Evolutionary conservation across 345 rosid genomes (phyloP), one percentile per base, ranked within the genome.

Genomic region (Salix koriyanagi): DNA sequence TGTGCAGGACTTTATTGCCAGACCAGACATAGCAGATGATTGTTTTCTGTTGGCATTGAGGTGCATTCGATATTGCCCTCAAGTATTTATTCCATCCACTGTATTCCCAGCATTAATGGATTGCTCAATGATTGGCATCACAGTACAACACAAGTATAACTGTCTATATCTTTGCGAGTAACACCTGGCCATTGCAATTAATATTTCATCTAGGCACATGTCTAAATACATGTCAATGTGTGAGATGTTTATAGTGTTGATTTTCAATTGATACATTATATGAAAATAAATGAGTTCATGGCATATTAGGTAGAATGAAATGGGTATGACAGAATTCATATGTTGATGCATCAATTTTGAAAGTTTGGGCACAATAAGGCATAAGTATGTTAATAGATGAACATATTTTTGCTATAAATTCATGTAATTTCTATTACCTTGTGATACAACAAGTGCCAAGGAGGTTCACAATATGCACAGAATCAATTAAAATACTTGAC

Each of bases 31-130:
- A n/a, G n/a, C n/a, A 73, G 99, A 94, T 86, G 99, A 94, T 86
- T 96, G 99, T 80, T 96, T 93, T 82, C 78, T 96, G 74, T 84
- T 96, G 83, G 99, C 99, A 64, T 96, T 97, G 28, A 89, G 99
- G 75, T 96, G 99, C 85, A 91, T 96, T 78, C 98, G 97, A 50
- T 96, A 96, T 83, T 96, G 98, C 75, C 97, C 97, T 61, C 97
- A 89, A 78, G 61, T 93, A 69, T 93, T 96, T 75, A 85, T 96
- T 76, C 94, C 95, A 44, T 91, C 99, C 73, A 82, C 90, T 36
- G 84, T 89, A 79, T 96, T 96, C 84, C 89, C 92, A 56, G 75
- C 88, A n/a, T 82, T 93, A 73, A 85, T 96, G 18, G 95, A 96
- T 88, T 93, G 98, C 70, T 80, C 97, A 15, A 84, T 90, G 87